Evolutionary conservation across 2,329 filamentous ascomycete genomes (phyloP).

Genomic region (Trichoderma simmonsii): DNA sequence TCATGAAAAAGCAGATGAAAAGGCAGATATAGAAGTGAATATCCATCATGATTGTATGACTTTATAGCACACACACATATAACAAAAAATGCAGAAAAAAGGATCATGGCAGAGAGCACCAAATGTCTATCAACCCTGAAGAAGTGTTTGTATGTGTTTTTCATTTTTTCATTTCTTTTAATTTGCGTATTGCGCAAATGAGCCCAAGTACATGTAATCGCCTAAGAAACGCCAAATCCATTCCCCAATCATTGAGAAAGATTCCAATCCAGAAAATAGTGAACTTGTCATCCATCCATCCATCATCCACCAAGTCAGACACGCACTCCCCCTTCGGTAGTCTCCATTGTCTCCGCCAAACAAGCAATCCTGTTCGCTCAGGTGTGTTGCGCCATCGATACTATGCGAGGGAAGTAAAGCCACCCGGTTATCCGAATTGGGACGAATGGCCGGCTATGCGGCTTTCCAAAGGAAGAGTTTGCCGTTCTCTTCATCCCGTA

Average conservation of each 20-base stretch:
- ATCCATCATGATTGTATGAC: neutral
- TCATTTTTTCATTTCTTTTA: neutral
- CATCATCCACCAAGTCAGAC: neutral
- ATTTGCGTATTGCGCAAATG: neutral
- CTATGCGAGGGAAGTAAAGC: neutral
- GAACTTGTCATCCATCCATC: neutral
- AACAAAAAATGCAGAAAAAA: neutral
- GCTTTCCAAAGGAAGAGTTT: neutral
- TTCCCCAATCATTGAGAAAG: neutral
- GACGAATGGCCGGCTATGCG: neutral
- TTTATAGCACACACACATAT: neutral
- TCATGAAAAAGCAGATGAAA: neutral
- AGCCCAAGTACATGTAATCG: neutral
- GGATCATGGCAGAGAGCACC: neutral
- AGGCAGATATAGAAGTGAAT: neutral
- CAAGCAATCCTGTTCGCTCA: neutral
- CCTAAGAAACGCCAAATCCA: conserved; percentile 8
- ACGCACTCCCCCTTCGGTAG: neutral
- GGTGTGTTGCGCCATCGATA: neutral
- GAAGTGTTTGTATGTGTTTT: neutral
- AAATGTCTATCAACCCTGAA: neutral
- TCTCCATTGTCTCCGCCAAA: neutral
- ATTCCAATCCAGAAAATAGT: neutral
- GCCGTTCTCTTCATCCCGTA: neutral
- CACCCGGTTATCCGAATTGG: neutral